Conservation (phyloP, 2,329 filamentous ascomycete genomes). For the Colletotrichum cereale region DNA sequence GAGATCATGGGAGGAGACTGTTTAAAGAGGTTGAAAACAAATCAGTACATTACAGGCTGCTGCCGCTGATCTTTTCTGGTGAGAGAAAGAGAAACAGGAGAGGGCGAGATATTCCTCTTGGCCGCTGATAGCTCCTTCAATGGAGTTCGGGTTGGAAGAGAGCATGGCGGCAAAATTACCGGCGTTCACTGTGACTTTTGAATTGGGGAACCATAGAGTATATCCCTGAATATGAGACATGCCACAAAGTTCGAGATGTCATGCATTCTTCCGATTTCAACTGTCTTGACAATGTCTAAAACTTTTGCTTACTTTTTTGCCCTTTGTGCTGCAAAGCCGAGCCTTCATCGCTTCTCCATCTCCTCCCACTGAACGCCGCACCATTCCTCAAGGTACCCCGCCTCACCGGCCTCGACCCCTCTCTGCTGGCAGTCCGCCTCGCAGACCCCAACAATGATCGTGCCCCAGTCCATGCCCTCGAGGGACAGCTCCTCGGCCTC, state of each 20-base stretch:
- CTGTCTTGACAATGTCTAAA: background rate
- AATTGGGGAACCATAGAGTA: conserved; percentile 41
- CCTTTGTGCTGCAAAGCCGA: conserved; percentile 44
- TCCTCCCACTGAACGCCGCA: conserved; percentile 99
- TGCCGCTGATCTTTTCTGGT: background rate
- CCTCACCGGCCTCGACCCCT: conserved; percentile 69
- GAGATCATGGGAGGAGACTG: conserved; percentile 87
- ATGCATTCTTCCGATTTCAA: conserved; percentile 1
- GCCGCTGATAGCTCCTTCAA: conserved; percentile 37
- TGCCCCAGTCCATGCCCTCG: conserved; percentile 99
- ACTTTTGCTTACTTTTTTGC: conserved; percentile 30
- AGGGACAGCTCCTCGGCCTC: conserved; percentile 80
- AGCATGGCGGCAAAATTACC: conserved; percentile 43
- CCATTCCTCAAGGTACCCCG: conserved; percentile 94
- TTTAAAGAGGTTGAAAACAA: conserved; percentile 53
- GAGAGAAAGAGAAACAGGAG: conserved; percentile 18
- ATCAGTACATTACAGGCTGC: background rate
- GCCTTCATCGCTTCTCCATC: conserved; percentile 55
- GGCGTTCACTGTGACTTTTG: conserved; percentile 42
- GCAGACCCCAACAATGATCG: conserved; percentile 88
- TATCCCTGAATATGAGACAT: conserved; percentile 42
- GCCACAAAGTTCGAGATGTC: conserved; percentile 36
- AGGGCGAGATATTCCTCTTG: conserved; percentile 19
- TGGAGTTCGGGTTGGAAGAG: conserved; percentile 39
- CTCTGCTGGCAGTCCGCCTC: conserved; percentile 78